Evolutionary conservation across 352 stramenopile genomes (phyloP).

Genomic region (Pythium brassicae): DNA sequence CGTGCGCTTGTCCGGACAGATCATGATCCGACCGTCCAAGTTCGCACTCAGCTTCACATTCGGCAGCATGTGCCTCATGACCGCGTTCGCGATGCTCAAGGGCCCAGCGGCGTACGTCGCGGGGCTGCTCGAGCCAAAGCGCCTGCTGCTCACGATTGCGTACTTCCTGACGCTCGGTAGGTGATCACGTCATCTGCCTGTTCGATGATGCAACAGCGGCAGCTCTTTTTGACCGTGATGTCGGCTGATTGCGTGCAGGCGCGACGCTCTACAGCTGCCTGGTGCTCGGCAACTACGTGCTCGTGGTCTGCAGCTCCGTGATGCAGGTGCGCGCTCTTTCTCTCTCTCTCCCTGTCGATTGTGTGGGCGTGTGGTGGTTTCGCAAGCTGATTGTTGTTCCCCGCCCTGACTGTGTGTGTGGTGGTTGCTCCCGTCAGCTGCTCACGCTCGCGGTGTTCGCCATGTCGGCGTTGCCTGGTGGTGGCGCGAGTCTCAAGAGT

Average conservation of each 20-base stretch:
- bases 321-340: conserved; percentile 33
- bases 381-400: too few relatives aligned
- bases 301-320: conserved; percentile 76
- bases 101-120: conserved; percentile 50
- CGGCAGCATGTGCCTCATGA: conserved; percentile 73
- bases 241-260: conserved; percentile 16
- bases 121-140: conserved; percentile 57
- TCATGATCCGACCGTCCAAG: conserved; percentile 78
- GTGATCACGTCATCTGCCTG: conserved; percentile 8
- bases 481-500: conserved; percentile 66
- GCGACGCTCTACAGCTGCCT: conserved; percentile 80
- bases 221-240: neutral
- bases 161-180: conserved; percentile 74
- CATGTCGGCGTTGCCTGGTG: conserved; percentile 54
- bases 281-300: conserved; percentile 77
- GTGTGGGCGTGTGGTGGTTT: too few relatives aligned
- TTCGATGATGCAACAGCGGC: neutral
- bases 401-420: too few relatives aligned
- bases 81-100: conserved; percentile 74
- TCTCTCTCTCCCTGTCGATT: neutral
- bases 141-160: conserved; percentile 53
- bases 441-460: conserved; percentile 56
- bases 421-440: conserved; percentile 26
- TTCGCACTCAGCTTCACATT: conserved; percentile 82
- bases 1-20: too few relatives aligned